phyloP scores from a whole-genome alignment of 768 basidiomycete genomes.

The Hemileccinum rubropunctum region DNA sequence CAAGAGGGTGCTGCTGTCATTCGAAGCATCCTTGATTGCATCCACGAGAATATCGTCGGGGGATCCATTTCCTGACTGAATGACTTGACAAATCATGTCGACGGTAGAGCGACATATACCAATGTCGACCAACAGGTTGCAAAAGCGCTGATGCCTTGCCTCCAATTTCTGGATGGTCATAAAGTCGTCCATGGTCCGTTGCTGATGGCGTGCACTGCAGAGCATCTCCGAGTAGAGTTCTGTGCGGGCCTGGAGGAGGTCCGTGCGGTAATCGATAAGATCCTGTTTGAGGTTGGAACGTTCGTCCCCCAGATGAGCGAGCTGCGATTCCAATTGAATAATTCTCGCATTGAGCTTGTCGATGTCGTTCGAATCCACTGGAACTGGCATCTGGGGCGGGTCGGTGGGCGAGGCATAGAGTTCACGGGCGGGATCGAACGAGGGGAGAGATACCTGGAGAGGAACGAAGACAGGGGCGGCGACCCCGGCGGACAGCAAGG shows the following conservation, averaged over 20 bases:
- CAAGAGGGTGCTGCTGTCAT: slow-evolving; percentile 40
- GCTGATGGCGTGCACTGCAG: slow-evolving; percentile 24
- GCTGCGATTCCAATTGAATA: slow-evolving; percentile 11
- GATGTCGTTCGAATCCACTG: neutral
- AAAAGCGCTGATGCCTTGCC: slow-evolving; percentile 23
- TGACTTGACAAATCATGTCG: slow-evolving; percentile 19
- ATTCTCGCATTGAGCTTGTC: slow-evolving; percentile 7
- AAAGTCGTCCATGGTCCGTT: slow-evolving; percentile 21
- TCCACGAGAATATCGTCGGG: slow-evolving; percentile 43
- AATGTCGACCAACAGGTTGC: slow-evolving; percentile 23
- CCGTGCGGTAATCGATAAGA: slow-evolving; percentile 25
- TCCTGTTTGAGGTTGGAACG: slow-evolving; percentile 24
- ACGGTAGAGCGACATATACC: slow-evolving; percentile 25
- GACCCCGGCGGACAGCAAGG: slow-evolving; percentile 7
- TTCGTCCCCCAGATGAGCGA: slow-evolving; percentile 13
- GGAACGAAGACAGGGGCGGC: slow-evolving; percentile 24
- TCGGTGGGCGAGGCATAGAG: slow-evolving; percentile 14
- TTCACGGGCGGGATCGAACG: slow-evolving; percentile 24
- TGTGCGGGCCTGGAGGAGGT: slow-evolving; percentile 28
- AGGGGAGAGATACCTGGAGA: slow-evolving; percentile 18
- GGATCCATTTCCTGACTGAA: slow-evolving; percentile 29
- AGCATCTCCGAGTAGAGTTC: slow-evolving; percentile 31
- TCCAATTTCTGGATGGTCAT: slow-evolving; percentile 28
- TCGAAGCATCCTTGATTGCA: slow-evolving; percentile 42
- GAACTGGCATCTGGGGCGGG: neutral